Evolutionary conservation across 1,139 yeast species (phyloP).

Genomic region (Yamadazyma blattariae): DNA sequence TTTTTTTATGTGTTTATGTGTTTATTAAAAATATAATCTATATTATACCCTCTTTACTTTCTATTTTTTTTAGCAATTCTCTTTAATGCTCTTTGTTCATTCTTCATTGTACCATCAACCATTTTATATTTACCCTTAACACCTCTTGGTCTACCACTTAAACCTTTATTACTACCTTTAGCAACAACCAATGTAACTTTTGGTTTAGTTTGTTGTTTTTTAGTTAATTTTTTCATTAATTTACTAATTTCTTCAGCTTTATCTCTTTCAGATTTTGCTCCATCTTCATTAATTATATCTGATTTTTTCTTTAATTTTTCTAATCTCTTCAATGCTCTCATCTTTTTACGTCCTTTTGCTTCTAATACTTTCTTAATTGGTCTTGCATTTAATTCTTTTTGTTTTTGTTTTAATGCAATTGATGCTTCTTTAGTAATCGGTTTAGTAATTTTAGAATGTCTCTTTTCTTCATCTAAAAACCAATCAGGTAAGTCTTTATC

Average conservation of each 20-base stretch:
- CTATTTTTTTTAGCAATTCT: conserved; percentile 81
- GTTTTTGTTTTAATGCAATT: conserved; percentile 83
- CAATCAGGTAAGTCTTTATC: conserved; percentile 91
- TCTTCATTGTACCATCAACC: conserved; percentile 98
- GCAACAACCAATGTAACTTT: conserved; percentile 90
- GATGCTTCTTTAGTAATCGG: conserved; percentile 98
- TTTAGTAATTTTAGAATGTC: conserved; percentile 78
- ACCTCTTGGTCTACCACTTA: conserved; percentile 95
- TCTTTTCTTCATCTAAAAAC: conserved; percentile 90
- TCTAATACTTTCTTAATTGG: conserved; percentile 97
- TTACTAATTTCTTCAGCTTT: conserved; percentile 91
- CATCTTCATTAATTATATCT: conserved; percentile 85
- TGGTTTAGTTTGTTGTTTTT: conserved; percentile 74
- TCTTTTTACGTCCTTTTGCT: conserved; percentile 95
- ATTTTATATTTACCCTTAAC: conserved; percentile 96
- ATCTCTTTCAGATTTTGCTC: conserved; percentile 83
- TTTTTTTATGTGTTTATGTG: too few relatives aligned
- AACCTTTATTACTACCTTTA: conserved; percentile 78
- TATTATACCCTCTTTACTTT: too few relatives aligned
- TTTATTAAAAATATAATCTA: too few relatives aligned
- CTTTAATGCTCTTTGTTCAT: conserved; percentile 89
- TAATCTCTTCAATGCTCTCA: conserved; percentile 85
- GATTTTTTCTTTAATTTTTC: conserved; percentile 94
- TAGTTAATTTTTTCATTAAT: conserved; percentile 77
- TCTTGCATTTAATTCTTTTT: conserved; percentile 89